Evolutionary conservation across 2,329 filamentous ascomycete species (phyloP), one percentile per base, ranked within the genome.

Genomic region (Fusarium hostae): DNA sequence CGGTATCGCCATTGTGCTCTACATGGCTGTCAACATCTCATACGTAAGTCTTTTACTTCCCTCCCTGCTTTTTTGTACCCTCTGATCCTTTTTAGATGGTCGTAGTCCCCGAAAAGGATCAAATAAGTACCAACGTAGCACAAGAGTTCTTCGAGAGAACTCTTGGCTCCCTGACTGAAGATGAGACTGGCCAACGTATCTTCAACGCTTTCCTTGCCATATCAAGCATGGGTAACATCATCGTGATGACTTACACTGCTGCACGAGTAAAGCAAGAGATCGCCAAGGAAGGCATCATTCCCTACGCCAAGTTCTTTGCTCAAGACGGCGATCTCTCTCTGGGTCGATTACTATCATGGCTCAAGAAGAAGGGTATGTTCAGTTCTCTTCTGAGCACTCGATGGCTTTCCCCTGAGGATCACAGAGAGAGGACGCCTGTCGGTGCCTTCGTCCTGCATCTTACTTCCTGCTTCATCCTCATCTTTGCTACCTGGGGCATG

Each of bases 181-280:
- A 76, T 6, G 60, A 74, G 3, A 69, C 67, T 8, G 78, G 77
- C 12, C 72, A 78, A 9, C 78, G 80, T 2, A 81, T 86, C 11
- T 81, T 88, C 64, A 81, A 85, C 18, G 84, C 81, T 1, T 83
- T 89, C 44, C 80, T 88, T 10, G 86, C 87, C 6, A 77, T 89
- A 30, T 87, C 85, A 4, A 85, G 83, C 28, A 81, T 89, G 52
- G 87, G 87, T 0, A 89, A 89, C 72, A 85, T 90, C 44, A 81
- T 89, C 16, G 85, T 86, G 24, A 87, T 86, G 78, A 89, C 87
- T 1, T 90, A 87, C 69, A 87, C 86, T 0, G 84, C 86, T 11
- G 83, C 86, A 5, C 81, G 86, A 66, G 84, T 89, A 22, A 89
- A 89, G 75, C 87, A 89, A 73, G 87, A 90, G 73, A 88, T 90